Evolutionary conservation across 2,329 filamentous ascomycete genomes (phyloP).

Genomic region (Ceratocystis lukuohia): DNA sequence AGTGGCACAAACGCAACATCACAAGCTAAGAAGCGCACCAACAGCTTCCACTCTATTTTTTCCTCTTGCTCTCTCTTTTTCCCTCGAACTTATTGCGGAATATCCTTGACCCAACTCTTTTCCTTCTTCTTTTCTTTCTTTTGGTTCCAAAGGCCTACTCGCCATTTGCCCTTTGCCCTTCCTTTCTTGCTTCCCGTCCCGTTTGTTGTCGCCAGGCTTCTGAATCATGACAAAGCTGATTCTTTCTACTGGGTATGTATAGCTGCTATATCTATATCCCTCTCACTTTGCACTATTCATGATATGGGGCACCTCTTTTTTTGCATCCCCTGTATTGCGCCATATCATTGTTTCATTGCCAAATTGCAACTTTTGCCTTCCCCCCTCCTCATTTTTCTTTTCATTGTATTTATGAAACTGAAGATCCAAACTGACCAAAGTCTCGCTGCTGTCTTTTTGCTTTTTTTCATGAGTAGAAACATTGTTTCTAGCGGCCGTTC

Average conservation of each 20-base stretch:
- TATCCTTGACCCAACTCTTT: background rate
- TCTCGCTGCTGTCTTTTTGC: background rate
- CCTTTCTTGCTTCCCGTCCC: background rate
- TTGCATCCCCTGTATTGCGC: background rate
- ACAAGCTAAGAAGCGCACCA: constrained; percentile 1
- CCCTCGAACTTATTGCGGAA: background rate
- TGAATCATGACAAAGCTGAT: constrained; percentile 56
- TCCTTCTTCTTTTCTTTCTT: background rate
- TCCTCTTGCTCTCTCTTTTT: background rate
- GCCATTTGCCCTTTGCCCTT: background rate
- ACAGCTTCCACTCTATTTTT: background rate
- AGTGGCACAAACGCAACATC: constrained; percentile 6
- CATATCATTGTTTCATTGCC: background rate
- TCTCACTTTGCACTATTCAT: background rate
- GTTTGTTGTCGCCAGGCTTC: background rate
- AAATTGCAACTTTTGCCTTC: background rate
- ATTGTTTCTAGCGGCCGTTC: constrained; percentile 74
- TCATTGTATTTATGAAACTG: background rate
- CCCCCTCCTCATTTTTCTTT: background rate
- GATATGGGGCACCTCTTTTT: background rate
- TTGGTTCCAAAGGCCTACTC: background rate
- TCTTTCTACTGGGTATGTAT: constrained; percentile 63
- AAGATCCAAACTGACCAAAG: constrained; percentile 19
- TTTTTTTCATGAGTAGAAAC: constrained; percentile 36
- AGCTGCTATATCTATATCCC: background rate